Evolutionary conservation across 495 filamentous ascomycete species (phyloP).

Genomic region (Lepraria neglecta): DNA sequence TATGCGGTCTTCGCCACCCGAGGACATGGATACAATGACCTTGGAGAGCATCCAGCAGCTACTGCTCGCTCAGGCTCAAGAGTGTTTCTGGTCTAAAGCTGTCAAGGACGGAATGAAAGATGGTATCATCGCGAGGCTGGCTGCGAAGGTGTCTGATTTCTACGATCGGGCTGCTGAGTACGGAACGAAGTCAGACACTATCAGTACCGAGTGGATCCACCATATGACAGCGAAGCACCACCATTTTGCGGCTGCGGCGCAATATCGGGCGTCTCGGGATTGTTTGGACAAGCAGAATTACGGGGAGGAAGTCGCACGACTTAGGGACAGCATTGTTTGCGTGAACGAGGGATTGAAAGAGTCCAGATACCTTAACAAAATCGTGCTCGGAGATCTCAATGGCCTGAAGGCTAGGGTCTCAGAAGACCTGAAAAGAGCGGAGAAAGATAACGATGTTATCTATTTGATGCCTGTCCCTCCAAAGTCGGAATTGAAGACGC

Average conservation of each 20-base stretch:
- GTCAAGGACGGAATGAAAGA: conserved; percentile 93
- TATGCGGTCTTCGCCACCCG: conserved; percentile 75
- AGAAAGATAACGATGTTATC: conserved; percentile 94
- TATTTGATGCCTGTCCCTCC: conserved; percentile 80
- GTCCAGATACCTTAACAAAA: conserved; percentile 75
- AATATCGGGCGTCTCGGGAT: conserved; percentile 89
- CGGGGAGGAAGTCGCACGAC: conserved; percentile 86
- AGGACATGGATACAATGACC: conserved; percentile 91
- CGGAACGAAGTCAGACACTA: conserved; percentile 77
- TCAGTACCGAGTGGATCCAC: conserved; percentile 95
- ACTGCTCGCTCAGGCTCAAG: conserved; percentile 84
- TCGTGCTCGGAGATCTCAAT: conserved; percentile 74
- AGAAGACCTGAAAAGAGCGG: conserved; percentile 84
- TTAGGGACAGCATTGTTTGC: conserved; percentile 73
- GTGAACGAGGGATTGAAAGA: conserved; percentile 86
- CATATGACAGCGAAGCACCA: conserved; percentile 97
- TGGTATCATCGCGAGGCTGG: conserved; percentile 80
- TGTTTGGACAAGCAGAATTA: conserved; percentile 91
- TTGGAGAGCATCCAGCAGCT: conserved; percentile 78
- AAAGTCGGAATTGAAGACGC: conserved; percentile 77
- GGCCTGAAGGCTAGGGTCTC: conserved; percentile 73
- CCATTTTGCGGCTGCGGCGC: conserved; percentile 93
- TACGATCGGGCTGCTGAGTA: conserved; percentile 80
- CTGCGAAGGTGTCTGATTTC: conserved; percentile 85
- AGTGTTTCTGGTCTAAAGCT: conserved; percentile 97